Evolutionary conservation across 2,329 filamentous ascomycete genomes (phyloP), one percentile per base, ranked within the genome.

Genomic region (Verticillium longisporum): DNA sequence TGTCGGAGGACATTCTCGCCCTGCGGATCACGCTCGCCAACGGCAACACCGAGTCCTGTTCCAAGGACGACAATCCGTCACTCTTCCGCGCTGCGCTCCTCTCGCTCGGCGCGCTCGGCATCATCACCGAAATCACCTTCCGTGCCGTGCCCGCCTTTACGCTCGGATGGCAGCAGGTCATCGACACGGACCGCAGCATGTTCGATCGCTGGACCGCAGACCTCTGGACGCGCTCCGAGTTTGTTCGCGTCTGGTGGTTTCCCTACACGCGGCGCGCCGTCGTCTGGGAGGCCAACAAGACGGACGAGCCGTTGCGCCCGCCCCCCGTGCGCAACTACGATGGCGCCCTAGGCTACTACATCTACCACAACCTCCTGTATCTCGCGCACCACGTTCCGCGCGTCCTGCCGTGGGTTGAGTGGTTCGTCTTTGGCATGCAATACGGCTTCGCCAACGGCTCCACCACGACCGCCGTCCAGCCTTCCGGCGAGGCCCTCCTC

Each of bases 381-480:
- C 72, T 95, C 10, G 86, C 89, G 2, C 90, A 93, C 63, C 91
- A 87, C 68, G 74, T 93, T 18, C 95, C 95, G 1, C 83, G 85
- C 55, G 83, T 96, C 61, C 80, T 97, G 6, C 95, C 94, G 0
- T 91, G 87, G 85, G 84, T 98, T 37, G 95, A 99, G 75, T 95
- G 92, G 90, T 94, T 97, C 72, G 90, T 98, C 60, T 97, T 97
- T 69, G 92, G 93, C 68, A 92, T 98, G 90, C 93, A 98, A 74
- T 98, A 97, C 73, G 94, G 94, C 58, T 97, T 97, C 81, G 80
- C 80, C 37, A 84, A 91, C 63, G 87, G 86, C 57, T 83, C 81
- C 3, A 81, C 82, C 59, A 89, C 86, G 50, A 81, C 83, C 18
- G 94, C 89, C 6, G 85, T 97, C 18, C 90, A 97, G 74, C 87